phyloP scores from a whole-genome alignment of 306 rosid genomes.

The Delonix regia region DNA sequence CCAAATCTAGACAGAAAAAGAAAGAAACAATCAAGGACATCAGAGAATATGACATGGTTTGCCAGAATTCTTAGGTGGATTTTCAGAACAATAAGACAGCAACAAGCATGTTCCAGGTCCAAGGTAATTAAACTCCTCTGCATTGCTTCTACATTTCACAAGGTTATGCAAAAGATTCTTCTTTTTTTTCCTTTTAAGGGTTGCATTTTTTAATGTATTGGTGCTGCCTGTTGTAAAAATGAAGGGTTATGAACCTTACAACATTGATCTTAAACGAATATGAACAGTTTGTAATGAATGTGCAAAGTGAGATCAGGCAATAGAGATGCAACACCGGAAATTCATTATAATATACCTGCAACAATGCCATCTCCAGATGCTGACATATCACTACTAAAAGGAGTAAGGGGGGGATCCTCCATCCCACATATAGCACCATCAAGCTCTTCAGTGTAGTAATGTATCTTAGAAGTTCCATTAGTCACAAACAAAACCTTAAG shows the following conservation, averaged over 20 bases:
- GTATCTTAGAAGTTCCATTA: conserved; percentile 95
- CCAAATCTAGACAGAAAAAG: not conserved
- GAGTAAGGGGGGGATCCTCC: conserved; percentile 90
- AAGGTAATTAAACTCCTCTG: not conserved
- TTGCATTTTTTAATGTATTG: conserved; percentile 15
- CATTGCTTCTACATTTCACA: conserved; percentile 31
- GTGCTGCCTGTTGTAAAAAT: not conserved
- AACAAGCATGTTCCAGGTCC: not conserved
- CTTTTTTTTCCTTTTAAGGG: not conserved
- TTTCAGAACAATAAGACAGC: conserved; percentile 29
- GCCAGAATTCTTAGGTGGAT: not conserved
- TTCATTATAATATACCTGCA: conserved; percentile 68
- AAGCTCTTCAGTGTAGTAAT: conserved; percentile 78
- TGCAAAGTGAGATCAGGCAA: not conserved
- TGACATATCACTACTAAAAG: conserved; percentile 83
- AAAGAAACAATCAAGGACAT: not conserved
- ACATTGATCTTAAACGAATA: not conserved
- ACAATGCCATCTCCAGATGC: conserved; percentile 95
- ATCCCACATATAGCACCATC: conserved; percentile 79
- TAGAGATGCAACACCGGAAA: not conserved
- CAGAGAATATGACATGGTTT: conserved; percentile 1
- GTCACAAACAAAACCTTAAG: conserved; percentile 94
- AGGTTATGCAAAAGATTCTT: not conserved
- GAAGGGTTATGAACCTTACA: conserved; percentile 1
- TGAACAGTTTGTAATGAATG: not conserved